Percentiles rank a stretch among this genome's conserved stretches.
phyloP scores from a whole-genome alignment of 23 red algal species.

The Gracilaria vermiculophylla region DNA sequence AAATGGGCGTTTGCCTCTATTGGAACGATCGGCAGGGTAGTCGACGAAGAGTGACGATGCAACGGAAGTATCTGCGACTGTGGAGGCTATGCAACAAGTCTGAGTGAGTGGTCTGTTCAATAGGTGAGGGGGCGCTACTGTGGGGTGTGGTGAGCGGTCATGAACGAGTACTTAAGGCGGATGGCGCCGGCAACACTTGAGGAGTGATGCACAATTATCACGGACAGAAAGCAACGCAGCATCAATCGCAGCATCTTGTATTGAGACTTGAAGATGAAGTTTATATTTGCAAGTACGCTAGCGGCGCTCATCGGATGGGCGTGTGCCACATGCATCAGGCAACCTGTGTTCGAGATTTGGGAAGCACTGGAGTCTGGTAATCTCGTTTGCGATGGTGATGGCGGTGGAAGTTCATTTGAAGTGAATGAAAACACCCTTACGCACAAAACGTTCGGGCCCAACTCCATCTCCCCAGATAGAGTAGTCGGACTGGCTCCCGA shows the following conservation, averaged over 20 bases:
- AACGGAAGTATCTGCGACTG: no score
- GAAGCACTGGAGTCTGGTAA: constrained; percentile 8
- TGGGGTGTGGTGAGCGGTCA: no score
- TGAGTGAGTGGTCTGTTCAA: no score
- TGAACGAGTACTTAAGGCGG: no score
- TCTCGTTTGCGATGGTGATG: not conserved
- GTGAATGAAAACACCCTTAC: not conserved
- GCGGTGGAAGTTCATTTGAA: not conserved
- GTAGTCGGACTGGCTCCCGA: not conserved
- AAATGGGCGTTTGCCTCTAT: no score
- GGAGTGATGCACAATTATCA: no score
- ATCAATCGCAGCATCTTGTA: no score
- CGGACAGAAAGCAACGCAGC: no score
- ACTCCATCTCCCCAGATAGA: not conserved
- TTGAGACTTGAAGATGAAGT: not conserved
- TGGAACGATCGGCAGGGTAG: not conserved
- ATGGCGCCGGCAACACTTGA: no score
- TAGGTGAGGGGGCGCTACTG: no score
- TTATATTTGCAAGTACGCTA: not conserved
- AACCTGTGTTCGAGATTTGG: constrained; percentile 31
- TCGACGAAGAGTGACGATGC: not conserved
- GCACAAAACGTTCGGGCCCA: not conserved
- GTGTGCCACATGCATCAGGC: not conserved
- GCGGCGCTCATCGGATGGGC: not conserved
- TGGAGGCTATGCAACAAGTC: no score